Percentiles rank a stretch among this genome's conserved stretches.
phyloP scores from a whole-genome alignment of 495 filamentous ascomycete species.

The Aspergillus kassunensis region DNA sequence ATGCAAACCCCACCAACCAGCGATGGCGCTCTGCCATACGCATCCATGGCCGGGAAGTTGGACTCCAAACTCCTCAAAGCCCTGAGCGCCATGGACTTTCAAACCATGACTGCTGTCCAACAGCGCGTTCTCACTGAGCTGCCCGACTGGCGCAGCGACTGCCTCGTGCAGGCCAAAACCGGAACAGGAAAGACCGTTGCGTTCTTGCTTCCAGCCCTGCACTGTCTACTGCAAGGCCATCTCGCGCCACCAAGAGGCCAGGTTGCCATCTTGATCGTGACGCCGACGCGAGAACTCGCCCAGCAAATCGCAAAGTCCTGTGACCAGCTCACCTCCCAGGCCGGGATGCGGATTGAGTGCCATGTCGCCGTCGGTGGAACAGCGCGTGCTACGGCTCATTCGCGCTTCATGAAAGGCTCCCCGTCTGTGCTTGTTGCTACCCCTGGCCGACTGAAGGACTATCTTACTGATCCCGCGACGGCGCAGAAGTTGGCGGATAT shows the following conservation, averaged over 20 bases:
- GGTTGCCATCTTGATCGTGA: slow-evolving; percentile 60
- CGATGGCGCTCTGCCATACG: slow-evolving; percentile 37
- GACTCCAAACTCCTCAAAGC: slow-evolving; percentile 44
- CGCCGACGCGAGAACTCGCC: slow-evolving; percentile 63
- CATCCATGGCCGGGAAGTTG: slow-evolving; percentile 44
- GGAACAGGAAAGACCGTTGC: slow-evolving; percentile 82
- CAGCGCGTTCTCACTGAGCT: slow-evolving; percentile 50
- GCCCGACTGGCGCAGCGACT: slow-evolving; percentile 48
- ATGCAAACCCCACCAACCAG: too few species aligned
- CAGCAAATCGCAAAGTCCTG: slow-evolving; percentile 63
- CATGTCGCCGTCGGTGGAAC: slow-evolving; percentile 54
- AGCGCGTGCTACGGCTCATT: slow-evolving; percentile 39
- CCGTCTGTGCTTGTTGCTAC: slow-evolving; percentile 59
- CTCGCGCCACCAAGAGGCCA: slow-evolving; percentile 34
- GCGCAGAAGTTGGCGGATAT: slow-evolving; percentile 44
- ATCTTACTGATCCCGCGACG: slow-evolving; percentile 46
- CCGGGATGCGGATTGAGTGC: slow-evolving; percentile 38
- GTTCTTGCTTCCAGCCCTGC: slow-evolving; percentile 71
- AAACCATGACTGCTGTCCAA: slow-evolving; percentile 55
- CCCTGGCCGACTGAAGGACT: slow-evolving; percentile 60
- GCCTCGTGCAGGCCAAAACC: slow-evolving; percentile 75
- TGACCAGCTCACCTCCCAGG: slow-evolving; percentile 44
- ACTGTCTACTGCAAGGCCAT: slow-evolving; percentile 51
- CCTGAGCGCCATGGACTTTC: slow-evolving; percentile 42
- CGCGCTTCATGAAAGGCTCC: slow-evolving; percentile 44